phyloP scores from a whole-genome alignment of 2,329 filamentous ascomycete species.

The Phyllosticta paracitricarpa region DNA sequence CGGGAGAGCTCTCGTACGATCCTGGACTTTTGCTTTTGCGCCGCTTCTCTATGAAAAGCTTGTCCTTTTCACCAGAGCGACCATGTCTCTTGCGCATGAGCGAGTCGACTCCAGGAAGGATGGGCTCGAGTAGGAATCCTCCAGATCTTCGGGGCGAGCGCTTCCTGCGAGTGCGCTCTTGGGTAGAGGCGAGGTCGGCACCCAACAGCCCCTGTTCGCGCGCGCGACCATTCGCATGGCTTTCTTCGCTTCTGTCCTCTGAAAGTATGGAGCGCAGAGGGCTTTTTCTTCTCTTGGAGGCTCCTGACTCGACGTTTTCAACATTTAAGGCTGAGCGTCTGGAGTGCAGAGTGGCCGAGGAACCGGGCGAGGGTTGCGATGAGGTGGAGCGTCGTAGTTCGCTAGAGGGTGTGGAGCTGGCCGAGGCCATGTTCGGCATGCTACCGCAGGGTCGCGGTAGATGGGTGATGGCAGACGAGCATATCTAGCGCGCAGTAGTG shows the following conservation, averaged over 20 bases:
- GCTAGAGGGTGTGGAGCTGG: conserved; percentile 18
- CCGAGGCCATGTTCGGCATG: conserved; percentile 9
- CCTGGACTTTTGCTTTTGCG: conserved; percentile 12
- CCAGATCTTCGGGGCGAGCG: conserved; percentile 26
- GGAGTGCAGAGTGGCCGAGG: conserved; percentile 25
- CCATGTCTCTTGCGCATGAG: conserved; percentile 19
- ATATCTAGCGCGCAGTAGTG: conserved; percentile 3
- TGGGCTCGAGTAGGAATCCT: conserved; percentile 37
- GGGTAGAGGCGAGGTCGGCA: conserved; percentile 19
- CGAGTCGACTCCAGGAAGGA: conserved; percentile 19
- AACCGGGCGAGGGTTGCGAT: conserved; percentile 22
- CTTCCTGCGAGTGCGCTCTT: conserved; percentile 23
- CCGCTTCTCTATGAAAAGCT: conserved; percentile 25
- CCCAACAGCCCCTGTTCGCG: conserved; percentile 12
- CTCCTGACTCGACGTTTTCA: conserved; percentile 21
- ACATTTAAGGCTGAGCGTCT: conserved; percentile 16
- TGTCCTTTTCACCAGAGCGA: conserved; percentile 16
- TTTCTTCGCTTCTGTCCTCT: conserved; percentile 11
- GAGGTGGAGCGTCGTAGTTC: conserved; percentile 24
- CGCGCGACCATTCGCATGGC: conserved; percentile 1
- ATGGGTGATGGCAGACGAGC: conserved; percentile 3
- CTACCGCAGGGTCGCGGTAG: conserved; percentile 9
- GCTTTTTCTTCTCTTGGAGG: not conserved
- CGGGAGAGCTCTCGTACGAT: conserved; percentile 17
- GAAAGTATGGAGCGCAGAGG: not conserved